Evolutionary conservation across 257 asterid genomes (phyloP).

Genomic region (Ilex aquifolium): DNA sequence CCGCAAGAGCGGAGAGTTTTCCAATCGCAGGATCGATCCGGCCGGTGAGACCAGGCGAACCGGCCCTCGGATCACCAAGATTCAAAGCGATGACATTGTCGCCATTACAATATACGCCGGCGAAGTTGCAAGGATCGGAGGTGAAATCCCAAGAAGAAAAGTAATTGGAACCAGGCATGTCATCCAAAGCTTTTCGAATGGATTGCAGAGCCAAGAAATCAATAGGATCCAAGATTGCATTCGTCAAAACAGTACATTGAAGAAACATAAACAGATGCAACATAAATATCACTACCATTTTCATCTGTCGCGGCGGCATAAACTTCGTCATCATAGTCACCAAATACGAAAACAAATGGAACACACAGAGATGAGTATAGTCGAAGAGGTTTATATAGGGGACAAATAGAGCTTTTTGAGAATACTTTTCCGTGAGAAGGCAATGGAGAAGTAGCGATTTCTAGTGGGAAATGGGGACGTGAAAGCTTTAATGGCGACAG

Average conservation of each 20-base stretch:
- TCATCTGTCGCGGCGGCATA: background rate
- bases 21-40: constrained; percentile 75
- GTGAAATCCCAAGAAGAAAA: constrained; percentile 91
- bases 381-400: constrained; percentile 27
- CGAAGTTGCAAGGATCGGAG: constrained; percentile 75
- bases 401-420: background rate
- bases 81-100: constrained; percentile 69
- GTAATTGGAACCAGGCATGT: constrained; percentile 73
- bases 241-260: constrained; percentile 1
- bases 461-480: constrained; percentile 30
- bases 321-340: constrained; percentile 12
- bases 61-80: constrained; percentile 91
- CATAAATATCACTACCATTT: constrained; percentile 5
- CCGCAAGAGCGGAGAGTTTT: constrained; percentile 57
- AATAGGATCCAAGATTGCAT: constrained; percentile 67
- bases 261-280: constrained; percentile 17
- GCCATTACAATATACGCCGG: constrained; percentile 70
- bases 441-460: constrained; percentile 6
- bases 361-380: background rate
- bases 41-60: constrained; percentile 69
- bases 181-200: constrained; percentile 51
- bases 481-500: constrained; percentile 55
- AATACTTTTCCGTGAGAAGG: constrained; percentile 43
- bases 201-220: constrained; percentile 91
- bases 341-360: too few relatives aligned